A percentile compares a stretch with the other conserved stretches of the same genome.
phyloP scores from a whole-genome alignment of 1,139 yeast species.

The Candida mesenterica region DNA sequence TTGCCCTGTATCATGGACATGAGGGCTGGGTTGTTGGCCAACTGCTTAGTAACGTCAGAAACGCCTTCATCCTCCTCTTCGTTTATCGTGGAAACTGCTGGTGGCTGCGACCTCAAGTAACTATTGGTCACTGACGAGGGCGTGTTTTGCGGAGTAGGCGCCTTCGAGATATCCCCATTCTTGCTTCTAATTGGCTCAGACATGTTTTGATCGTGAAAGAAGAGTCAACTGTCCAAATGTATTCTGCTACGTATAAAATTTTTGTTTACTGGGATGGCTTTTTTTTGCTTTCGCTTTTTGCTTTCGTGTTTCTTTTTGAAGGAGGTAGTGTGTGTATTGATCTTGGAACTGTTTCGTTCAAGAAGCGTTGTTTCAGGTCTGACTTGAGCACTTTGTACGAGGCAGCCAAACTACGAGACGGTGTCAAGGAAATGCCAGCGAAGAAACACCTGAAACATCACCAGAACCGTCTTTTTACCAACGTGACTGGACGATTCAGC shows the following conservation, averaged over 20 bases:
- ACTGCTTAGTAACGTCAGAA: conserved; percentile 38
- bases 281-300: not conserved
- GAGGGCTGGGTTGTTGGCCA: conserved; percentile 73
- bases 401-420: too few species aligned
- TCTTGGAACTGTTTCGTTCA: too few species aligned
- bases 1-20: conserved; percentile 89
- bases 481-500: too few species aligned
- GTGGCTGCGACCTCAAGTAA: conserved; percentile 67
- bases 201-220: conserved; percentile 45
- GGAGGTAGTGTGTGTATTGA: too few species aligned
- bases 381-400: too few species aligned
- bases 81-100: conserved; percentile 72
- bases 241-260: not conserved
- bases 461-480: too few species aligned
- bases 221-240: not conserved
- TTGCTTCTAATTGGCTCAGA: conserved; percentile 69
- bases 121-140: conserved; percentile 87
- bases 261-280: conserved; percentile 3
- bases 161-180: conserved; percentile 78
- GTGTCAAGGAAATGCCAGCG: too few species aligned
- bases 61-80: conserved; percentile 51
- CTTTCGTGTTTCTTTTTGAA: conserved; percentile 1
- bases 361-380: too few species aligned
- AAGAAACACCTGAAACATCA: too few species aligned
- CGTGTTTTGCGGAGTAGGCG: conserved; percentile 98